phyloP scores from a whole-genome alignment of 2,329 filamentous ascomycete species.

The Neonectria ditissima region DNA sequence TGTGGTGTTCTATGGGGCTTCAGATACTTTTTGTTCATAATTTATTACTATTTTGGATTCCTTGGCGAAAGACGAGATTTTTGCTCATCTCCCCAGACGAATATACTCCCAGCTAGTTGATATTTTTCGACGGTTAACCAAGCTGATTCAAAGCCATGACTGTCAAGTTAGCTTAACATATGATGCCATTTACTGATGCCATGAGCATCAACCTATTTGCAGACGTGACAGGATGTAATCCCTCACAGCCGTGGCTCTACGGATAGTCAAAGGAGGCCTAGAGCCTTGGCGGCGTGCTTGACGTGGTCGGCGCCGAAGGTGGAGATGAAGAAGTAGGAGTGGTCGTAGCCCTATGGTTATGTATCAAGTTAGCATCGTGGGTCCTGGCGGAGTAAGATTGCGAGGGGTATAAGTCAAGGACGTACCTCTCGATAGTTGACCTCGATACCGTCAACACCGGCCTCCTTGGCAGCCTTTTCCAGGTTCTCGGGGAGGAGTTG shows the following conservation, averaged over 20 bases:
- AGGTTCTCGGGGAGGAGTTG: slow-evolving; percentile 97
- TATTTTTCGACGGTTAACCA: neutral
- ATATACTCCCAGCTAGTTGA: slow-evolving; percentile 4
- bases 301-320: slow-evolving; percentile 92
- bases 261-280: slow-evolving; percentile 58
- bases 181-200: neutral
- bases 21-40: slow-evolving; percentile 8
- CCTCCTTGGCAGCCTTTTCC: slow-evolving; percentile 79
- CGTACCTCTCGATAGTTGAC: slow-evolving; percentile 84
- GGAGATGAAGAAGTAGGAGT: slow-evolving; percentile 97
- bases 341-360: slow-evolving; percentile 80
- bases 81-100: neutral
- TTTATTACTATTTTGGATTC: slow-evolving; percentile 35
- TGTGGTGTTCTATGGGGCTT: slow-evolving; percentile 21
- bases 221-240: neutral
- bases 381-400: neutral
- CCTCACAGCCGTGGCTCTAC: slow-evolving; percentile 16
- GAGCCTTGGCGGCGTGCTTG: slow-evolving; percentile 88
- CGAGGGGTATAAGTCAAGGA: neutral
- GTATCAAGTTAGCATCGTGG: slow-evolving; percentile 6
- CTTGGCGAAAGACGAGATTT: neutral
- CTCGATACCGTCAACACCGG: slow-evolving; percentile 77
- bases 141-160: neutral
- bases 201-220: neutral
- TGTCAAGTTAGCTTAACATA: neutral